These are phyloP conservation scores for Plectosphaerella cucumerina DNA, from an alignment of 2,329 filamentous ascomycete species.

Conservation along the genomic window DNA sequence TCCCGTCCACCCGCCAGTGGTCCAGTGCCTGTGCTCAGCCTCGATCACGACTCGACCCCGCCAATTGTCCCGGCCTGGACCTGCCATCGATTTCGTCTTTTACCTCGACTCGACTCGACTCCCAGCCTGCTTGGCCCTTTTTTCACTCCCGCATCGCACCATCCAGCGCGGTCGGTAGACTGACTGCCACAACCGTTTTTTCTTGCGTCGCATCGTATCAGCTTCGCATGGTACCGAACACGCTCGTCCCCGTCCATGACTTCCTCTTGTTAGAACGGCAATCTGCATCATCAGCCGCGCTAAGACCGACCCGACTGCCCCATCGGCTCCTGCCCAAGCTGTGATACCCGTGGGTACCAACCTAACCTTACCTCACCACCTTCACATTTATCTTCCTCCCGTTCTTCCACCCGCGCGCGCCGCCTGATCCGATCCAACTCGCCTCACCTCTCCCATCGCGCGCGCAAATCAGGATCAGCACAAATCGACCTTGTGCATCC, in stretches of 20 bases:
- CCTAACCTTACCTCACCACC: no score
- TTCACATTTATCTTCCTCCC: no score
- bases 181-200: not conserved
- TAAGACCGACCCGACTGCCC: no score
- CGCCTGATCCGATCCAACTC: no score
- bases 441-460: no score
- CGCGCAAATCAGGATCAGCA: no score
- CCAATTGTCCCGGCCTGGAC: not conserved
- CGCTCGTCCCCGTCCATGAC: not conserved
- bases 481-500: no score
- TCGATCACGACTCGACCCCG: not conserved
- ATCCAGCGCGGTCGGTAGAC: not conserved
- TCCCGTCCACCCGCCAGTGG: not conserved
- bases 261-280: not conserved
- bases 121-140: no score
- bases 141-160: no score
- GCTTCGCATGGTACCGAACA: not conserved
- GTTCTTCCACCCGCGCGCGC: no score
- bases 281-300: not conserved
- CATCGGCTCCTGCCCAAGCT: not conserved
- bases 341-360: not conserved
- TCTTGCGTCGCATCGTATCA: not conserved
- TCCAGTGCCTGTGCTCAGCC: no score
- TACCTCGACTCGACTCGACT: conserved; percentile 1
- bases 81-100: conserved; percentile 1